Conservation (phyloP, 2,329 filamentous ascomycete species). For the Beauveria asiatica region DNA sequence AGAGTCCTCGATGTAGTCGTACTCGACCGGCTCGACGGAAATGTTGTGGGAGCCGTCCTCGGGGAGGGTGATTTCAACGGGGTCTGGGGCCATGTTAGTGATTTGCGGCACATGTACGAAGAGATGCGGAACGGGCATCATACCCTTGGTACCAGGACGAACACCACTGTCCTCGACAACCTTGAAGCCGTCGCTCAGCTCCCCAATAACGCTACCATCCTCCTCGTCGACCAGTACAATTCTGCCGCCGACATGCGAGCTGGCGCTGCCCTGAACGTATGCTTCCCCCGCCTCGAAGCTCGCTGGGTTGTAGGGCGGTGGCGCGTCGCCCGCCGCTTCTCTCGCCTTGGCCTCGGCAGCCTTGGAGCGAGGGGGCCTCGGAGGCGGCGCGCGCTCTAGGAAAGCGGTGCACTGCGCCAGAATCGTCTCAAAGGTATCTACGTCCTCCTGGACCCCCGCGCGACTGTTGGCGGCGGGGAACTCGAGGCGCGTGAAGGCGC, state of each 20-base stretch:
- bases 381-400: slow-evolving; percentile 70
- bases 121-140: neutral
- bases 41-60: slow-evolving; percentile 55
- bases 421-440: slow-evolving; percentile 96
- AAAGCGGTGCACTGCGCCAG: slow-evolving; percentile 97
- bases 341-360: slow-evolving; percentile 30
- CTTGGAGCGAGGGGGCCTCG: slow-evolving; percentile 28
- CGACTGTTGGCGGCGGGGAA: slow-evolving; percentile 70
- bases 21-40: slow-evolving; percentile 56
- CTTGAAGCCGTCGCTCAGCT: slow-evolving; percentile 74
- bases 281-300: slow-evolving; percentile 72
- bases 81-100: slow-evolving; percentile 38
- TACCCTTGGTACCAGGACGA: slow-evolving; percentile 86
- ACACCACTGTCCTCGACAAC: slow-evolving; percentile 69
- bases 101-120: neutral
- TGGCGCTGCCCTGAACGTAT: slow-evolving; percentile 58
- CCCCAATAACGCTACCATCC: slow-evolving; percentile 89
- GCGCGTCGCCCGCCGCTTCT: slow-evolving; percentile 33
- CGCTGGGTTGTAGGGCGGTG: slow-evolving; percentile 69
- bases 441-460: slow-evolving; percentile 74
- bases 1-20: slow-evolving; percentile 66
- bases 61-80: slow-evolving; percentile 71
- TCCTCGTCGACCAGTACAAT: slow-evolving; percentile 94
- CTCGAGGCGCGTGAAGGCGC: slow-evolving; percentile 87
- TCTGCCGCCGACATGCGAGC: slow-evolving; percentile 50